Evolutionary conservation across 306 rosid species (phyloP), one percentile per base, ranked within the genome.

Genomic region (Inga leiocalycina): DNA sequence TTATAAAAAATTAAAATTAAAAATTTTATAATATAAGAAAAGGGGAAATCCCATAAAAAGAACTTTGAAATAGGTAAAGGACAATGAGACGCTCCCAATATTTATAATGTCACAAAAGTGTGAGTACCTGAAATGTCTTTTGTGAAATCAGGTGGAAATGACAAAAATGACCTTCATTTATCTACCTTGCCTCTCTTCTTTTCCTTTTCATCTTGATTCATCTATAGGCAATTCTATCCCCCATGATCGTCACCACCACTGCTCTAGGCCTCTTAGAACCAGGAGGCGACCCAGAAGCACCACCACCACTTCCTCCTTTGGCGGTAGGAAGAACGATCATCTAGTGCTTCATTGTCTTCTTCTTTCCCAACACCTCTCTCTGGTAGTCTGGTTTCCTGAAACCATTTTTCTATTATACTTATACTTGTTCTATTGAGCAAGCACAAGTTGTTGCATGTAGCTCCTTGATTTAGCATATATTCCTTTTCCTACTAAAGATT

Each of bases 211-310:
- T 27, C 30, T 27, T 27, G 30, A 27, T 27, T 27, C 30, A 27
- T 27, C 30, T 27, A 27, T 27, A 27, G 30, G 30, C 30, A 27
- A 27, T 27, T 27, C 30, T 27, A 27, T 27, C 30, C 30, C 30
- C 30, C 1, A 27, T 27, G 30, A 27, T 1, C 30, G 39, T 37
- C 39, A 37, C 4, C 39, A 37, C 39, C 39, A 37, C 39, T 65
- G 84, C 35, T 83, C 88, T 89, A 9, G 83, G 88, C 66, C 94
- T 91, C 87, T 94, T 94, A 32, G 78, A 81, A 72, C 88, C 91
- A 20, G 91, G 86, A 75, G 92, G 85, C 35, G 88, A 85, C 69
- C 89, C 87, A 51, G 79, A 80, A 74, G 85, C 89, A 30, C 66
- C 91, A 54, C 15, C 71, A 19, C 24, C 16, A 27, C 30, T 27